phyloP scores from a whole-genome alignment of 106 monocot genomes.

The Iris macrosiphon region DNA sequence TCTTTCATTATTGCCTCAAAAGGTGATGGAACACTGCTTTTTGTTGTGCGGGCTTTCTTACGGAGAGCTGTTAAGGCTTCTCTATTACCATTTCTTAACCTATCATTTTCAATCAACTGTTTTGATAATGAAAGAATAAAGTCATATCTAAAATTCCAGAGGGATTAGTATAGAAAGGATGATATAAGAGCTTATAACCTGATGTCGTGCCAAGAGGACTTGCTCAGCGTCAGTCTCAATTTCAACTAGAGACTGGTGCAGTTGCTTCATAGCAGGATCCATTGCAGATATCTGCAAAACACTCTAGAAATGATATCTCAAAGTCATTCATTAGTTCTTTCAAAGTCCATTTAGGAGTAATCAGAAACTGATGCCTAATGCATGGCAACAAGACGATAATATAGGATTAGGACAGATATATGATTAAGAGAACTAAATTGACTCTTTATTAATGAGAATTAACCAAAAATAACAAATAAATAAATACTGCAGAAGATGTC shows the following conservation, averaged over 20 bases:
- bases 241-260: constrained; percentile 57
- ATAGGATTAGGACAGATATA: no score
- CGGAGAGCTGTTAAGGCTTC: constrained; percentile 95
- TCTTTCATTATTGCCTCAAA: constrained; percentile 84
- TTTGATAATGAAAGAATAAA: constrained; percentile 1
- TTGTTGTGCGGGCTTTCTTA: constrained; percentile 77
- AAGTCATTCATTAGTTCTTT: no score
- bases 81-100: constrained; percentile 65
- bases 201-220: constrained; percentile 71
- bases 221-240: constrained; percentile 83
- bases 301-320: no score
- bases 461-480: no score
- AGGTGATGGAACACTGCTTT: constrained; percentile 76
- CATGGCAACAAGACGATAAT: no score
- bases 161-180: not conserved
- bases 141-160: not conserved
- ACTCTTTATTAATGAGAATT: no score
- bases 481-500: no score
- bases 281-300: constrained; percentile 30
- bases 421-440: no score
- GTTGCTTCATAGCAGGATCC: constrained; percentile 59
- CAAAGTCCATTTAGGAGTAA: no score
- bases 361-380: no score
- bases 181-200: constrained; percentile 46
- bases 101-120: constrained; percentile 91